phyloP scores from a whole-genome alignment of 768 basidiomycete genomes.

The Tremella yokohamensis region DNA sequence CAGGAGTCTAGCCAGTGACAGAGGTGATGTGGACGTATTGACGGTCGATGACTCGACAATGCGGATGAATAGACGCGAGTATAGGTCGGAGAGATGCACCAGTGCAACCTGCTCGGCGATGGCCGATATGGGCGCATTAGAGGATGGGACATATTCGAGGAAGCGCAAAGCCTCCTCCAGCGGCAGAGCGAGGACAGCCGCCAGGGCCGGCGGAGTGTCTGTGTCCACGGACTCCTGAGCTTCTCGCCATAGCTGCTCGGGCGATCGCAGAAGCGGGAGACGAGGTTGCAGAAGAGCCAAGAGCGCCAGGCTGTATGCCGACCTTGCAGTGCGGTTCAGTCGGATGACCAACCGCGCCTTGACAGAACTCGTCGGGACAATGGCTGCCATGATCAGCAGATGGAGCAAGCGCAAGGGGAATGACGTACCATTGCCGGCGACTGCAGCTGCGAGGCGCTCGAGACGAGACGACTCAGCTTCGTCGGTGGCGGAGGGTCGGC shows the following conservation, averaged over 20 bases:
- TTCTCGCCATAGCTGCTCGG: slow-evolving; percentile 31
- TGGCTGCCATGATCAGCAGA: slow-evolving; percentile 19
- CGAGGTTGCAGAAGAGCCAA: slow-evolving; percentile 36
- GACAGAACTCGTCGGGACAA: slow-evolving; percentile 11
- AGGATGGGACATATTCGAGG: slow-evolving; percentile 22
- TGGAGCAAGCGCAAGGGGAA: background rate
- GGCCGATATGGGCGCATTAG: slow-evolving; percentile 33
- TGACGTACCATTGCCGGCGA: slow-evolving; percentile 39
- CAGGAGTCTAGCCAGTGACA: slow-evolving; percentile 22
- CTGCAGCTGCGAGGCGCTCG: slow-evolving; percentile 20
- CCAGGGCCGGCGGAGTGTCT: slow-evolving; percentile 19
- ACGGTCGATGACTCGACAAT: slow-evolving; percentile 38
- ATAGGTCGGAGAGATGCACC: slow-evolving; percentile 42
- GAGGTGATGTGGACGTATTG: slow-evolving; percentile 6
- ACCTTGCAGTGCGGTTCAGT: slow-evolving; percentile 24
- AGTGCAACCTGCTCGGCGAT: slow-evolving; percentile 47
- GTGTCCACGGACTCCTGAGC: slow-evolving; percentile 24
- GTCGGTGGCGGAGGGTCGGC: slow-evolving; percentile 4
- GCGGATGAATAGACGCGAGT: slow-evolving; percentile 41
- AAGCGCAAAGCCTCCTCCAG: slow-evolving; percentile 27
- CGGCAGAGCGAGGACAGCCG: slow-evolving; percentile 32
- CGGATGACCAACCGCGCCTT: slow-evolving; percentile 27
- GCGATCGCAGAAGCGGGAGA: slow-evolving; percentile 19
- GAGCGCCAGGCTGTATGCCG: slow-evolving; percentile 29
- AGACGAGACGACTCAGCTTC: slow-evolving; percentile 17